Conservation (phyloP, 495 filamentous ascomycete species). For the Hypoxylon perforatum region DNA sequence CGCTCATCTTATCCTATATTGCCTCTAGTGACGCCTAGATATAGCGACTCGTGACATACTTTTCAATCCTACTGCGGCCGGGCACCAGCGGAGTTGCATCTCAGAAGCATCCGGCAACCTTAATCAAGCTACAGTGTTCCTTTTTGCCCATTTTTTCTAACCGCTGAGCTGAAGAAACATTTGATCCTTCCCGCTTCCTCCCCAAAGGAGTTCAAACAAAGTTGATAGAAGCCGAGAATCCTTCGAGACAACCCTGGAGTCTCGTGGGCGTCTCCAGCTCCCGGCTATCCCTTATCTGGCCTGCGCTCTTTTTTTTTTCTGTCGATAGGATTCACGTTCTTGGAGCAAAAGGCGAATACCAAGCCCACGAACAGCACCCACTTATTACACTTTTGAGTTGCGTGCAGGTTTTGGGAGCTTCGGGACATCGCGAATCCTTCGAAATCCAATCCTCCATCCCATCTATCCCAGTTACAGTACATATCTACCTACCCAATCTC, state of each 20-base stretch:
- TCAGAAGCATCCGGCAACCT: background rate
- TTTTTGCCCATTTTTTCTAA: background rate
- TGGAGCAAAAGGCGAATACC: background rate
- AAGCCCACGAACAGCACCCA: conserved; percentile 1
- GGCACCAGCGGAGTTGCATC: background rate
- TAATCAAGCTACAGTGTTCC: background rate
- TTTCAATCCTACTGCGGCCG: conserved; percentile 15
- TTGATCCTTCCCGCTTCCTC: conserved; percentile 26
- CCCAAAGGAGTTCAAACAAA: conserved; percentile 16
- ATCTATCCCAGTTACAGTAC: too few relatives aligned
- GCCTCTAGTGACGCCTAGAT: background rate
- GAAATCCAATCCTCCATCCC: conserved; percentile 1
- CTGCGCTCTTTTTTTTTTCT: too few relatives aligned
- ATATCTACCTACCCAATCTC: background rate
- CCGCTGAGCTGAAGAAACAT: conserved; percentile 11
- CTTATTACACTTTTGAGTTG: conserved; percentile 27
- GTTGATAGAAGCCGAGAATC: conserved; percentile 21
- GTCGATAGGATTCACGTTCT: conserved; percentile 14
- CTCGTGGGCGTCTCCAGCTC: conserved; percentile 7
- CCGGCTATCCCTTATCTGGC: conserved; percentile 3
- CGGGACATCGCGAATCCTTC: conserved; percentile 38
- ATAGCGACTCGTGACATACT: conserved; percentile 1
- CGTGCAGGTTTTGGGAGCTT: conserved; percentile 27
- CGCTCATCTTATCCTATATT: background rate
- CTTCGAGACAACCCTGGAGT: conserved; percentile 17